These are phyloP conservation scores for Begonia peltatifolia DNA, from an alignment of 306 rosid genomes.

Conservation along the genomic window DNA sequence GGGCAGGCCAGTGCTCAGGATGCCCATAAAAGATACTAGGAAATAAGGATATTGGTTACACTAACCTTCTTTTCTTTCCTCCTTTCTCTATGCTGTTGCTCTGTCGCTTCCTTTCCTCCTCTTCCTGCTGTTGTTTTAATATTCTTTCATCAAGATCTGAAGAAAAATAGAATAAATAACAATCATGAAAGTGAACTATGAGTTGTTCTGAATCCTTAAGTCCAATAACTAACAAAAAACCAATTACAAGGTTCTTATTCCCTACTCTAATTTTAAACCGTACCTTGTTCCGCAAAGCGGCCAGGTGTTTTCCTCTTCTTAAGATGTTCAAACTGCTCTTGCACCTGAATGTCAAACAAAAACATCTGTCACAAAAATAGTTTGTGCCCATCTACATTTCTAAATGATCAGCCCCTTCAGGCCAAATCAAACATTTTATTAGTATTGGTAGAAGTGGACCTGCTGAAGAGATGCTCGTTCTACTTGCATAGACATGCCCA, in stretches of 20 bases:
- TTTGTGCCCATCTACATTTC: neutral
- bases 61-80: conserved; percentile 87
- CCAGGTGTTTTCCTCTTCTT: conserved; percentile 75
- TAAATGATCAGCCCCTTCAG: neutral
- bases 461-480: conserved; percentile 91
- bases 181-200: neutral
- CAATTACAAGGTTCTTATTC: no score
- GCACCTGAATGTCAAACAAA: conserved; percentile 36
- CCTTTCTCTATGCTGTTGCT: conserved; percentile 75
- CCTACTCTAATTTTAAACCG: neutral
- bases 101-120: conserved; percentile 77
- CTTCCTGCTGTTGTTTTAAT: conserved; percentile 89
- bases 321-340: conserved; percentile 74
- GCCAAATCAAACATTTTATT: neutral
- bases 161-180: neutral
- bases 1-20: no score
- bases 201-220: conserved; percentile 3
- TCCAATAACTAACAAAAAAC: neutral
- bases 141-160: conserved; percentile 90
- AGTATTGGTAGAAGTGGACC: conserved; percentile 20
- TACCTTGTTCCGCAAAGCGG: conserved; percentile 91
- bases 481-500: conserved; percentile 99
- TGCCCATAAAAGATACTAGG: neutral
- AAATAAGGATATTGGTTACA: neutral
- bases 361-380: conserved; percentile 15